Conservation (phyloP, 2,329 filamentous ascomycete genomes). For the Aspergillus pseudonomiae region DNA sequence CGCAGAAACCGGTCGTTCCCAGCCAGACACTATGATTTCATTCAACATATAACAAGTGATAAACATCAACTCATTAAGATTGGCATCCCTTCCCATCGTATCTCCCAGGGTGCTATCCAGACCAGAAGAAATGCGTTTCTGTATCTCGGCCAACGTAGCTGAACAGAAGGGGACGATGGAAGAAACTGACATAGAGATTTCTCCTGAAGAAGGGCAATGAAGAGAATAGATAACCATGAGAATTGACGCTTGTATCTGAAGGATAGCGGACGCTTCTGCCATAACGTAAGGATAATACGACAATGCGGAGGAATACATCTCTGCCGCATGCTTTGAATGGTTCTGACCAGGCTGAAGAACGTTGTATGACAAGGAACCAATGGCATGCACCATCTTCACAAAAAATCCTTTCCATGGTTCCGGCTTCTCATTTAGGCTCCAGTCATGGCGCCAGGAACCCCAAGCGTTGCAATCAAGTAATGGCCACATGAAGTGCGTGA, state of each 20-base stretch:
- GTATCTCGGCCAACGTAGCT: slow-evolving; percentile 29
- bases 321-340: slow-evolving; percentile 26
- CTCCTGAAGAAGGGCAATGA: slow-evolving; percentile 31
- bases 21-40: slow-evolving; percentile 31
- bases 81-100: slow-evolving; percentile 15
- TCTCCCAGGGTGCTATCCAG: not conserved
- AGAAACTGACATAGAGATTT: slow-evolving; percentile 28
- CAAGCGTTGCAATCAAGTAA: slow-evolving; percentile 28
- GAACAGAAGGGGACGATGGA: slow-evolving; percentile 32
- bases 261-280: slow-evolving; percentile 26
- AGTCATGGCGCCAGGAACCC: slow-evolving; percentile 27
- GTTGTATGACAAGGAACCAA: slow-evolving; percentile 30
- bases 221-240: slow-evolving; percentile 32
- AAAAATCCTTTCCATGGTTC: slow-evolving; percentile 31
- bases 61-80: slow-evolving; percentile 29
- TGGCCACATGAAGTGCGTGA: slow-evolving; percentile 32
- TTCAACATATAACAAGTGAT: slow-evolving; percentile 35
- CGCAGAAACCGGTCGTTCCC: slow-evolving; percentile 31
- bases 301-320: slow-evolving; percentile 28
- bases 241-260: slow-evolving; percentile 33
- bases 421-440: slow-evolving; percentile 10
- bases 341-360: slow-evolving; percentile 24
- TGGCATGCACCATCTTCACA: slow-evolving; percentile 31
- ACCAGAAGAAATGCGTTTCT: slow-evolving; percentile 20
- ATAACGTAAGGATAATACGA: slow-evolving; percentile 32